phyloP scores from a whole-genome alignment of 805 yeast genomes.

The Ogataea methylovora region DNA sequence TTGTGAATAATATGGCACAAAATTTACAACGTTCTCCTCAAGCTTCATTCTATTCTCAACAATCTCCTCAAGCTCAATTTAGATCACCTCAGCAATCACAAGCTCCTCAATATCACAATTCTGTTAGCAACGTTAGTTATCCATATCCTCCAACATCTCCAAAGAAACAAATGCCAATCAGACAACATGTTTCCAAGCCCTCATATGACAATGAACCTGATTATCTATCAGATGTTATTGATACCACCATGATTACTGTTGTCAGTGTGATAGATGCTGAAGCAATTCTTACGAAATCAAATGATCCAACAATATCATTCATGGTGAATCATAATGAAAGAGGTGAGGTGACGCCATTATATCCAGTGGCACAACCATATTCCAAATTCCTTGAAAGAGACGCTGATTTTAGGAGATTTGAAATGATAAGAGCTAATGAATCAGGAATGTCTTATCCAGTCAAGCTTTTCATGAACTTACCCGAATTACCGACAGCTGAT shows the following conservation, averaged over 20 bases:
- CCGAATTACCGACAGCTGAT: conserved; percentile 18
- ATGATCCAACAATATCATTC: conserved; percentile 55
- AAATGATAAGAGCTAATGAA: not conserved
- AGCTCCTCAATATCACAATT: no score
- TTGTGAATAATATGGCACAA: no score
- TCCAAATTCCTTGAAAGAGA: conserved; percentile 58
- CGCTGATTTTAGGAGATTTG: conserved; percentile 43
- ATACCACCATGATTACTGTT: conserved; percentile 22
- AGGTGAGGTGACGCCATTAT: conserved; percentile 43
- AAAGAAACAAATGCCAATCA: not conserved
- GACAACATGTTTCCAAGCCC: no score
- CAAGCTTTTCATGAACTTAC: conserved; percentile 17
- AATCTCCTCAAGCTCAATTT: no score
- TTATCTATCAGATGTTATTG: conserved; percentile 20
- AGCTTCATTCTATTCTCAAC: no score
- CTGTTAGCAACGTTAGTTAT: no score
- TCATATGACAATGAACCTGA: conserved; percentile 14
- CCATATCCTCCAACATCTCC: no score
- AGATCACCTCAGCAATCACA: no score
- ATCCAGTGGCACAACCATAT: conserved; percentile 63
- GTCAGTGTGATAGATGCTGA: conserved; percentile 22
- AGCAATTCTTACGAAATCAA: conserved; percentile 30
- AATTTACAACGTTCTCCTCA: no score
- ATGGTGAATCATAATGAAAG: conserved; percentile 54
- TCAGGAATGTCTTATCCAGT: conserved; percentile 18